Evolutionary conservation across 2,329 filamentous ascomycete genomes (phyloP).

Genomic region (Ophiobolus disseminans): DNA sequence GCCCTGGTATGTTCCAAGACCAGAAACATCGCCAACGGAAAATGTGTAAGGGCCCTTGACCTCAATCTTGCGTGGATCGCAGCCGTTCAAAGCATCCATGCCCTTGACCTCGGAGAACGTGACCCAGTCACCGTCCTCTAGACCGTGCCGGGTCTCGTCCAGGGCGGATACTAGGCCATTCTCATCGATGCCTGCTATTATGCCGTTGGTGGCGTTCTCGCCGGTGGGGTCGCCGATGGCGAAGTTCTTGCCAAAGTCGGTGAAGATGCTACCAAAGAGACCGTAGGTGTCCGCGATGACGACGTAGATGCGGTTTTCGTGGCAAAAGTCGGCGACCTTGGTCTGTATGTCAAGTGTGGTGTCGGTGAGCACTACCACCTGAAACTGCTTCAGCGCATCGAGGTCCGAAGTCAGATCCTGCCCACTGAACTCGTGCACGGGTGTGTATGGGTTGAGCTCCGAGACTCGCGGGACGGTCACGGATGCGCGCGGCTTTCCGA

Average conservation of each 20-base stretch:
- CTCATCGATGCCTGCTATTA: conserved; percentile 87
- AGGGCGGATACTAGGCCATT: conserved; percentile 90
- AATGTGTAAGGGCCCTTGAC: conserved; percentile 97
- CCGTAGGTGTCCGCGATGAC: conserved; percentile 89
- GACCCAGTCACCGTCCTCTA: conserved; percentile 96
- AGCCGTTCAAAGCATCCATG: conserved; percentile 85
- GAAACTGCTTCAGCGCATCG: conserved; percentile 84
- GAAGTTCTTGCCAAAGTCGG: conserved; percentile 95
- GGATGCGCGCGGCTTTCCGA: conserved; percentile 88
- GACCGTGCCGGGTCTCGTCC: conserved; percentile 91
- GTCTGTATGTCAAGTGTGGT: conserved; percentile 82
- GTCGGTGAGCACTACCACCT: conserved; percentile 90
- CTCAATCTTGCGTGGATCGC: conserved; percentile 85
- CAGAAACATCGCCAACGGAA: conserved; percentile 91
- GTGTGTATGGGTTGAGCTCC: conserved; percentile 96
- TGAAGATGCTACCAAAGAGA: conserved; percentile 94
- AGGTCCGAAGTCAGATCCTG: conserved; percentile 76
- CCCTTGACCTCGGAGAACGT: conserved; percentile 93
- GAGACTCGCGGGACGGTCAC: conserved; percentile 88
- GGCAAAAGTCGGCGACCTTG: conserved; percentile 88
- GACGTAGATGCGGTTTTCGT: conserved; percentile 90
- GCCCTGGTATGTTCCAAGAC: conserved; percentile 82
- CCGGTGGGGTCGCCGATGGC: conserved; percentile 88
- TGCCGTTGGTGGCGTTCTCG: conserved; percentile 85
- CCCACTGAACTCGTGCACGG: conserved; percentile 75